Base-by-base conservation (phyloP, 306 rosid genomes). In the Oxytropis ochrocephala region DNA sequence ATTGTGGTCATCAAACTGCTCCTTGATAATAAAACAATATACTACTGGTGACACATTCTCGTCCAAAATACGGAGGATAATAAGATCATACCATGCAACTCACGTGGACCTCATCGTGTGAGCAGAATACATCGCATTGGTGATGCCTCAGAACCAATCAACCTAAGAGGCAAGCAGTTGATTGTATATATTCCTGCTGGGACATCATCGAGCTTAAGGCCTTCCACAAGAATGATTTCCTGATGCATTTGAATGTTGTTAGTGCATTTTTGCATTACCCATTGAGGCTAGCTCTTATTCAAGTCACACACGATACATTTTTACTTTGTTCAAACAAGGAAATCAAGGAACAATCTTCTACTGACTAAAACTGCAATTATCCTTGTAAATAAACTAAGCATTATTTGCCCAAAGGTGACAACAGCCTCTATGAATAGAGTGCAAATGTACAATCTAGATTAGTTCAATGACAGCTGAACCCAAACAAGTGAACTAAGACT, bases 191-290 rank as follows among this genome's bases (percentile, higher is more conserved):
- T 30, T 71, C 96, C 98, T 11, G 83, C 72, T 54, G 82, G 83
- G 49, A 93, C 70, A 49, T 72, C 87, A 56, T 88, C 96, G 7
- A 93, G 93, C 80, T 93, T 93, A 49, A 93, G 88, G 64, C 83
- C 98, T 79, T 93, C 98, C 80, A 93, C 96, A 59, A 93, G 96
- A 84, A 93, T 90, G 82, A 88, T 84, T 77, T 93, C 96, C 98
- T 90, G 86, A 44, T 52, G 64, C 74, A 75, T 63, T 64, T 54
- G 9, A 53, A 46, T 39, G 17, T 32, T 49, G 58, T 69, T 54
- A 80, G 49, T 58, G 66, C 60, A 52, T 53, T 49, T 71, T 42
- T 54, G 69, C 59, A 52, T 53, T 48, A 73, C 47, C 56, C 33
- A 21, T 54, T 32, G 9, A 46, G 18, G 59, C 58, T 12, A 30